Percentiles rank a stretch among this genome's conserved stretches.
Conservation (phyloP, 805 yeast genomes). For the Ogataea corticis region DNA sequence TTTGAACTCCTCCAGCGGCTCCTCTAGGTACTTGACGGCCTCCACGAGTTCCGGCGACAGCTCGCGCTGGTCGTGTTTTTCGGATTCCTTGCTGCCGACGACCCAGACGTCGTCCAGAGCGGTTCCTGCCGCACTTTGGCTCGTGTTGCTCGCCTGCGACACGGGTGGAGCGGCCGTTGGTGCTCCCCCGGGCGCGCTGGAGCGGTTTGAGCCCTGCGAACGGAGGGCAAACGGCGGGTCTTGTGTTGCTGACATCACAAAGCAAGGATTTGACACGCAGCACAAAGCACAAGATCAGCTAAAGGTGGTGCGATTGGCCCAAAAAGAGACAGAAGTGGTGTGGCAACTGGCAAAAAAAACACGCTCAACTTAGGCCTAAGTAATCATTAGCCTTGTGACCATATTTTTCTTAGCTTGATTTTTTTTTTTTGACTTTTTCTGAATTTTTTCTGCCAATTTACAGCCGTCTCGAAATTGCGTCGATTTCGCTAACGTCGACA, state of each 20-base stretch:
- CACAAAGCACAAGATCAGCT: no score
- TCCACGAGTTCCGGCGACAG: conserved; percentile 27
- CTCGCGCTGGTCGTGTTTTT: conserved; percentile 14
- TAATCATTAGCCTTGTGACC: no score
- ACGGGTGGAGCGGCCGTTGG: background rate
- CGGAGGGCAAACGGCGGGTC: no score
- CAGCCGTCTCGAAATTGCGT: background rate
- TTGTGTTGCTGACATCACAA: no score
- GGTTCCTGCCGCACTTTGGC: background rate
- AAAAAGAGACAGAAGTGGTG: no score
- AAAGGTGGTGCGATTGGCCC: no score
- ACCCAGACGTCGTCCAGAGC: background rate
- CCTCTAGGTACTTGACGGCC: conserved; percentile 28
- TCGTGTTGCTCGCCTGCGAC: background rate
- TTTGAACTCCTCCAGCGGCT: conserved; percentile 23
- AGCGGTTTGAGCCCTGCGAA: no score
- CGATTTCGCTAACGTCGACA: background rate
- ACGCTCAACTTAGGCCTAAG: no score
- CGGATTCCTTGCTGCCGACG: background rate
- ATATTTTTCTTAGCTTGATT: background rate
- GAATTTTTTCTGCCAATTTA: background rate
- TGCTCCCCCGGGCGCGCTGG: no score
- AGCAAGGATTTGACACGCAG: no score
- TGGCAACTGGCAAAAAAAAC: no score
- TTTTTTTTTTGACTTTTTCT: background rate